A percentile compares a stretch with the other conserved stretches of the same genome.
These are phyloP conservation scores for Eucalyptus fibrosa DNA, from an alignment of 345 rosid genomes.

Conservation along the genomic window DNA sequence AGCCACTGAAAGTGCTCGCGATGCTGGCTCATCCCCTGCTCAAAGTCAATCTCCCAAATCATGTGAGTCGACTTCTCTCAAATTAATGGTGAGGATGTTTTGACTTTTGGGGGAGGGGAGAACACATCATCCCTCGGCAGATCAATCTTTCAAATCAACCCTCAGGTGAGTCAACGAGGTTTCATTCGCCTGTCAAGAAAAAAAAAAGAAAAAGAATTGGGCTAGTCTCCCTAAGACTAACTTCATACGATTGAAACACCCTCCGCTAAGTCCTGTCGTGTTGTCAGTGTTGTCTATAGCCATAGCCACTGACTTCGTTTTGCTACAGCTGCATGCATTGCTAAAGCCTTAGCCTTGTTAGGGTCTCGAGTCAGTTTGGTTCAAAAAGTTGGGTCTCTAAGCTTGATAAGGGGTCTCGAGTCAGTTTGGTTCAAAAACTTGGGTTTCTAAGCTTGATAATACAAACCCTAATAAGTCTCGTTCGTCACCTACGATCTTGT, in stretches of 20 bases:
- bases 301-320: background rate
- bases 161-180: background rate
- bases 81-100: slow-evolving; percentile 11
- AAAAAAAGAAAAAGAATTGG: background rate
- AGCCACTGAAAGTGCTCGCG: slow-evolving; percentile 16
- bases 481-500: background rate
- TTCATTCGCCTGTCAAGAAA: background rate
- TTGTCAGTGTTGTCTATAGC: background rate
- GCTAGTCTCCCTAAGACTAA: background rate
- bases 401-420: background rate
- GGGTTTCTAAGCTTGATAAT: background rate
- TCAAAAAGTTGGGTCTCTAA: background rate
- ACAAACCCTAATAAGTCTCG: background rate
- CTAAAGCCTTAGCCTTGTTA: background rate
- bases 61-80: slow-evolving; percentile 13
- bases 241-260: background rate
- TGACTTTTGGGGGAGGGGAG: background rate
- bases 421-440: background rate
- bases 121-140: background rate
- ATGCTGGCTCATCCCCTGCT: background rate
- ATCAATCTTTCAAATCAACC: background rate
- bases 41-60: slow-evolving; percentile 21
- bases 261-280: background rate
- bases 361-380: background rate
- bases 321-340: background rate